These are phyloP conservation scores for Fusarium globosum DNA, from an alignment of 2,329 filamentous ascomycete species.

Conservation along the genomic window DNA sequence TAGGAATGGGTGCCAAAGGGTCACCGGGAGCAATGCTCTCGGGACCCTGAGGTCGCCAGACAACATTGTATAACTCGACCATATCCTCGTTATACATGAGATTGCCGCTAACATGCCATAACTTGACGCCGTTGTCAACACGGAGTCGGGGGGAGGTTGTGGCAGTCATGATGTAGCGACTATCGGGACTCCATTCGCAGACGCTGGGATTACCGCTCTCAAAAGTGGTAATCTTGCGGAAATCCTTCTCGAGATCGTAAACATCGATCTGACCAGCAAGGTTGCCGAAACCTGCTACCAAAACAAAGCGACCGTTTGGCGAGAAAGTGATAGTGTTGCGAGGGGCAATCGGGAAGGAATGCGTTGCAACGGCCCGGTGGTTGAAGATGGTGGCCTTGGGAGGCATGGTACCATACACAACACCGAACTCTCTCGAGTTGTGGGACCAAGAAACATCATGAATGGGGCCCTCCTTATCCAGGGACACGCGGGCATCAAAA, in stretches of 20 bases:
- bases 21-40: constrained; percentile 71
- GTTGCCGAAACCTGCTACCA: constrained; percentile 97
- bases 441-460: constrained; percentile 99
- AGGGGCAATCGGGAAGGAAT: constrained; percentile 87
- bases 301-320: constrained; percentile 89
- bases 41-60: constrained; percentile 82
- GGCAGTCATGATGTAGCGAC: constrained; percentile 95
- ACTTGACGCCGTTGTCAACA: constrained; percentile 94
- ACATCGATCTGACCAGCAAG: constrained; percentile 97
- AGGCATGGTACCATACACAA: constrained; percentile 99
- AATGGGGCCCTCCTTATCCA: constrained; percentile 98
- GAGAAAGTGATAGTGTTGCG: constrained; percentile 97
- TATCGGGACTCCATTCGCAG: constrained; percentile 97
- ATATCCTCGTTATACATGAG: constrained; percentile 98
- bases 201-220: constrained; percentile 96
- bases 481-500: constrained; percentile 89
- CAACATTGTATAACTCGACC: constrained; percentile 90
- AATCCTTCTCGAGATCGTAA: constrained; percentile 95
- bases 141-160: constrained; percentile 94
- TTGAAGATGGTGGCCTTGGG: constrained; percentile 99
- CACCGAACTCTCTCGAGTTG: constrained; percentile 96
- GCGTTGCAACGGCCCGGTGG: constrained; percentile 81
- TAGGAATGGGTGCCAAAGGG: constrained; percentile 78
- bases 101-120: constrained; percentile 90
- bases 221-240: constrained; percentile 90